phyloP scores from a whole-genome alignment of 768 basidiomycete species.

The Harrya chromipes region DNA sequence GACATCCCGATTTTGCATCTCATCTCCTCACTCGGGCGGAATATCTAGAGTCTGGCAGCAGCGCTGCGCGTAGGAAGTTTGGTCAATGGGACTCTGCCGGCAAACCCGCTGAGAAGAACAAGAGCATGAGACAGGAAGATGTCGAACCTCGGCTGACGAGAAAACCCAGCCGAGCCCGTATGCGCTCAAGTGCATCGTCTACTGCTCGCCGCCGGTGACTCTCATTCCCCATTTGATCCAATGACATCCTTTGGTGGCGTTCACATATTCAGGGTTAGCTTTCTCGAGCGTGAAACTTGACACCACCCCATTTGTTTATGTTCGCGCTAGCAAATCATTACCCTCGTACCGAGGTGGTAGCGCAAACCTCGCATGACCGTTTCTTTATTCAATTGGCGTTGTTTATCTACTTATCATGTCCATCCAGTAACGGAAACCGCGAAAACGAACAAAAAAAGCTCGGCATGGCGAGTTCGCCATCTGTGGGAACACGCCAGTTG shows the following conservation, averaged over 20 bases:
- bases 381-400: slow-evolving; percentile 5
- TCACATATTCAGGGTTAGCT: slow-evolving; percentile 21
- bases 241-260: background rate
- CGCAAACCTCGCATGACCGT: slow-evolving; percentile 4
- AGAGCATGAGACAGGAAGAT: slow-evolving; percentile 15
- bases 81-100: slow-evolving; percentile 47
- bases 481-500: slow-evolving; percentile 20
- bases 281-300: slow-evolving; percentile 6
- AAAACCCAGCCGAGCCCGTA: slow-evolving; percentile 27
- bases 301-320: background rate
- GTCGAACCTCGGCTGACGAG: slow-evolving; percentile 25
- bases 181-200: slow-evolving; percentile 20
- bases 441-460: slow-evolving; percentile 30
- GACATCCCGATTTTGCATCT: slow-evolving; percentile 46
- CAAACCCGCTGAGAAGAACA: slow-evolving; percentile 24
- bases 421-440: slow-evolving; percentile 7
- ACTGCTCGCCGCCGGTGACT: slow-evolving; percentile 29
- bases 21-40: slow-evolving; percentile 72
- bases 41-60: slow-evolving; percentile 81
- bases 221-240: slow-evolving; percentile 5
- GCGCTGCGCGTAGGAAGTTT: slow-evolving; percentile 74
- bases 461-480: slow-evolving; percentile 7
- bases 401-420: slow-evolving; percentile 19
- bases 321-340: background rate
- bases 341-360: background rate